Evolutionary conservation across 352 stramenopile genomes (phyloP).

Genomic region (Globisporangium acanthophoron): DNA sequence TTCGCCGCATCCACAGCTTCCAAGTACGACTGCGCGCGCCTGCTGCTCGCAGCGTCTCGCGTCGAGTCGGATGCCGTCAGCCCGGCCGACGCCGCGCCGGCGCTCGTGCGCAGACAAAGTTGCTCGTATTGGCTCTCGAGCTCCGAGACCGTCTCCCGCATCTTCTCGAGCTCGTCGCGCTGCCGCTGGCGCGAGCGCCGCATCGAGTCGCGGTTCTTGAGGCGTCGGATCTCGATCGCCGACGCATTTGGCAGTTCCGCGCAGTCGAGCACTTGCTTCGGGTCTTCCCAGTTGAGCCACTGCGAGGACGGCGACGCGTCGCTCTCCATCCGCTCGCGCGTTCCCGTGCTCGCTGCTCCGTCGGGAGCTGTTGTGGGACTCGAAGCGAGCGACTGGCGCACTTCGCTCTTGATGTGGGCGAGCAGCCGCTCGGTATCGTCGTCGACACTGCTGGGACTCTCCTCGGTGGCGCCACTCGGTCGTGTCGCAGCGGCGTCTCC

Average conservation of each 20-base stretch:
- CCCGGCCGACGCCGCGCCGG: neutral
- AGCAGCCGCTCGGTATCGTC: neutral
- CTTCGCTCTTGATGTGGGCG: slow-evolving; percentile 3
- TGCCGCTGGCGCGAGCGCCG: slow-evolving; percentile 42
- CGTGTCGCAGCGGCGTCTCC: slow-evolving; percentile 1
- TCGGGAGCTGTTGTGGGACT: neutral
- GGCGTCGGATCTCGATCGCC: slow-evolving; percentile 30
- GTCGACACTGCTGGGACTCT: slow-evolving; percentile 5
- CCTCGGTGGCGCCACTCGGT: neutral
- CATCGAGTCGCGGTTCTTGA: slow-evolving; percentile 62
- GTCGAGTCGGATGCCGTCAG: neutral
- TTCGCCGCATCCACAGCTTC: slow-evolving; percentile 23
- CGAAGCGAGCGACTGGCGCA: neutral
- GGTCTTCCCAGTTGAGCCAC: slow-evolving; percentile 41
- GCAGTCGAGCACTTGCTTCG: slow-evolving; percentile 24
- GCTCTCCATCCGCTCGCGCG: neutral
- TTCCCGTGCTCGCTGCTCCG: neutral
- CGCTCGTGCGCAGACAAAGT: slow-evolving; percentile 23
- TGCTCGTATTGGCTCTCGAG: slow-evolving; percentile 38
- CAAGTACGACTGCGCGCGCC: slow-evolving; percentile 16
- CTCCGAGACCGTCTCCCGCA: slow-evolving; percentile 28
- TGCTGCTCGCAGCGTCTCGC: neutral
- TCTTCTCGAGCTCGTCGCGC: slow-evolving; percentile 34
- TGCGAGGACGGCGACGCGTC: slow-evolving; percentile 19
- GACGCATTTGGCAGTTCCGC: slow-evolving; percentile 20